Evolutionary conservation across 495 filamentous ascomycete genomes (phyloP), one percentile per base, ranked within the genome.

Genomic region (Sabuloglossum arenarium): DNA sequence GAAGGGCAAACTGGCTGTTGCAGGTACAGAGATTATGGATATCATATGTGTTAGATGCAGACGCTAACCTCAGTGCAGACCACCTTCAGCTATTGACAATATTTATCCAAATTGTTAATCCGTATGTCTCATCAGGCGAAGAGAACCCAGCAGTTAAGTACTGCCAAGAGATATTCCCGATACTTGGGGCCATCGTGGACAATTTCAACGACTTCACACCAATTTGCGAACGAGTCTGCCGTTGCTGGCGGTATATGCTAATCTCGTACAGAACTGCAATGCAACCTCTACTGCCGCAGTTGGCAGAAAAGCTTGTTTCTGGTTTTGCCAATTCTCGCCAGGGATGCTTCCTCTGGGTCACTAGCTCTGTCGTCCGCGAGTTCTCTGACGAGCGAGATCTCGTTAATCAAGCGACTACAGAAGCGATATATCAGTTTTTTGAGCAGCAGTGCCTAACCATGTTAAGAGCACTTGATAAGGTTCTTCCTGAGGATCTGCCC

Each of bases 321-420:
- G 88, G 88, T 0, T 99, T 97, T 66, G 73, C 84, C 43, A 77
- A 76, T 14, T 94, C 90, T 2, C 81, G 81, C 45, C 90, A 97
- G 68, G 93, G 91, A 21, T 95, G 90, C 67, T 97, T 99, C 73
- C 70, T 99, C 39, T 99, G 91, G 91, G 89, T 88, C 25, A 94
- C 90, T 2, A 87, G 87, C 59, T 84, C 91, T 11, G 90, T 99
- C 59, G 76, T 97, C 19, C 84, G 93, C 43, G 91, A 99, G 63
- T 99, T 95, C 65, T 87, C 86, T 0, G 84, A 88, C 55, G 89
- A 89, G 46, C 79, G 81, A 46, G 88, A 94, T 58, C 75, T 80
- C 53, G 85, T 95, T n/a, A 81, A 88, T 47, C 71, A 79, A 24
- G 67, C 73, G n/a, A 91, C 85, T n/a, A 84, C 84, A n/a, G 75